These are phyloP conservation scores for Backusella australiensis DNA, from an alignment of 192 early-diverging fungal genomes.

Conservation along the genomic window DNA sequence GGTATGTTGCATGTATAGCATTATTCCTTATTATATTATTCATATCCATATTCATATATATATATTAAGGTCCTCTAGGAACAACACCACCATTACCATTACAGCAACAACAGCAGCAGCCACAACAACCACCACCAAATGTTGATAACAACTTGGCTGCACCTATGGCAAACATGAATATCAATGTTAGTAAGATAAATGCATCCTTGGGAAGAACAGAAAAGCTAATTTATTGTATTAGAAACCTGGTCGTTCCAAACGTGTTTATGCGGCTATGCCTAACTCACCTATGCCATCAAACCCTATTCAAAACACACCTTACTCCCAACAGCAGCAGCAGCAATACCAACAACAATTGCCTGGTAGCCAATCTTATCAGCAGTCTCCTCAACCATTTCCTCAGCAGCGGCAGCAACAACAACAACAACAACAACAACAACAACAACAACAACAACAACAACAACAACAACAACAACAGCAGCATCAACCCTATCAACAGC, in stretches of 20 bases:
- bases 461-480: slow-evolving; percentile 14
- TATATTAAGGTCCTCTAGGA: not conserved
- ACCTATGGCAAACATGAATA: slow-evolving; percentile 6
- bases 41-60: not conserved
- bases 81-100: not conserved
- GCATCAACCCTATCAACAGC: slow-evolving; percentile 9
- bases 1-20: not conserved
- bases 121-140: not conserved
- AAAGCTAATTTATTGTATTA: not conserved
- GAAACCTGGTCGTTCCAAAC: slow-evolving; percentile 19
- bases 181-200: not conserved
- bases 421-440: not conserved
- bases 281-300: not conserved
- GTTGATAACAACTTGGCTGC: not conserved
- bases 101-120: not conserved
- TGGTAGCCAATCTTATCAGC: not conserved
- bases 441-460: slow-evolving; percentile 31
- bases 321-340: slow-evolving; percentile 22
- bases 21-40: not conserved
- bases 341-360: not conserved
- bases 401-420: slow-evolving; percentile 17
- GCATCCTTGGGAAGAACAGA: not conserved
- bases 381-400: slow-evolving; percentile 18
- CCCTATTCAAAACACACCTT: not conserved
- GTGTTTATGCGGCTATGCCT: slow-evolving; percentile 15